Conservation (phyloP, 2,329 filamentous ascomycete species). For the Ophiostoma perfectum region DNA sequence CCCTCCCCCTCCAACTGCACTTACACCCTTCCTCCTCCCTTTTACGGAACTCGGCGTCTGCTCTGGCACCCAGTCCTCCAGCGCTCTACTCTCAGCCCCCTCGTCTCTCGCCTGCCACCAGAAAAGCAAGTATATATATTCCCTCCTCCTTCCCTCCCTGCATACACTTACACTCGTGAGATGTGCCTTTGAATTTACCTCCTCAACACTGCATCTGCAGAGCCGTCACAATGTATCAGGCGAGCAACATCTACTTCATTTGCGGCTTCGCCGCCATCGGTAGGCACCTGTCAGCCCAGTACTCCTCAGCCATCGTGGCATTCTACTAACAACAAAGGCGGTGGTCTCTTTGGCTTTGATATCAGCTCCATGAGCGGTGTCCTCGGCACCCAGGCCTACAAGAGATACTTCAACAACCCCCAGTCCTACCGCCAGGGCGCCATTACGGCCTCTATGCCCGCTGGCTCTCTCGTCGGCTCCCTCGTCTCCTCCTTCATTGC, state of each 20-base stretch:
- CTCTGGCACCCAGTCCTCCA: no score
- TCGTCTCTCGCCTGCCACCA: background rate
- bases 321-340: conserved; percentile 42
- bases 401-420: conserved; percentile 64
- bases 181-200: background rate
- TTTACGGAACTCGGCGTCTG: background rate
- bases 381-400: conserved; percentile 62
- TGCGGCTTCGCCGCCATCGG: conserved; percentile 59
- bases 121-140: background rate
- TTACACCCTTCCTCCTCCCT: background rate
- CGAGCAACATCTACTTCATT: conserved; percentile 53
- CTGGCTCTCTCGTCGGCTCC: conserved; percentile 61
- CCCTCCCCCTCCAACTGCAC: background rate
- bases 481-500: conserved; percentile 47
- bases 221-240: conserved; percentile 37
- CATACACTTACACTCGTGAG: background rate
- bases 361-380: conserved; percentile 69
- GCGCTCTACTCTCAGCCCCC: background rate
- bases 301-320: no score
- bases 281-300: conserved; percentile 30
- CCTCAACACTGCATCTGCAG: background rate
- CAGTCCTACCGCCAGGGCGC: conserved; percentile 56
- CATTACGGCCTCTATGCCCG: conserved; percentile 69
- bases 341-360: conserved; percentile 72
- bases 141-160: background rate